Conservation (phyloP, 192 early-diverging fungal genomes). For the Coemansia sp. region DNA sequence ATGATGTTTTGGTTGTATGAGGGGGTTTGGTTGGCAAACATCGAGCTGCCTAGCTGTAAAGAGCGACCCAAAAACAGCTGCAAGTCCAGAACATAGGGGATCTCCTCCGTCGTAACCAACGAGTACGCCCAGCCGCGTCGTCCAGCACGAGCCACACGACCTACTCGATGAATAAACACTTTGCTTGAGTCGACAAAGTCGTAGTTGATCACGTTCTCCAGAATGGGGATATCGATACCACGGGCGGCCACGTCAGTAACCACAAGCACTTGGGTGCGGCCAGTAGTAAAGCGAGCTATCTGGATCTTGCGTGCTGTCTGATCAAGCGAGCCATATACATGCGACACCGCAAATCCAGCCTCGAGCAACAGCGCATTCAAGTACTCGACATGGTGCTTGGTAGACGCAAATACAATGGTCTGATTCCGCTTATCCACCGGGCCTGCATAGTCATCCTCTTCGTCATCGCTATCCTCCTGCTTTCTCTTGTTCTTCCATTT, state of each 20-base stretch:
- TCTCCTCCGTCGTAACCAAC: constrained; percentile 80
- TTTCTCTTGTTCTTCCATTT: constrained; percentile 25
- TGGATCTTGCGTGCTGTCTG: constrained; percentile 87
- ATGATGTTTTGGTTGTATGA: constrained; percentile 80
- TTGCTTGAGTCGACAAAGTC: constrained; percentile 92
- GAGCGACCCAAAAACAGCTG: constrained; percentile 87
- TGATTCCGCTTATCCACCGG: constrained; percentile 45
- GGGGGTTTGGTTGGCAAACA: constrained; percentile 28
- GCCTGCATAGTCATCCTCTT: not conserved
- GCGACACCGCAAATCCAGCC: constrained; percentile 75
- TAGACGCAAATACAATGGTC: constrained; percentile 92
- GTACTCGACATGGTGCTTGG: constrained; percentile 99
- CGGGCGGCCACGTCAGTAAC: constrained; percentile 99
- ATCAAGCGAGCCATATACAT: constrained; percentile 93
- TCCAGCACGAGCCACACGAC: constrained; percentile 94
- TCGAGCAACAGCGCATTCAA: constrained; percentile 67
- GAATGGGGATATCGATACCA: constrained; percentile 97
- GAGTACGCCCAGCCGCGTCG: constrained; percentile 90
- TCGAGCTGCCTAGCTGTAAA: constrained; percentile 55
- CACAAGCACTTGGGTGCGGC: constrained; percentile 74
- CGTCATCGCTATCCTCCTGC: constrained; percentile 15
- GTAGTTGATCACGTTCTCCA: constrained; percentile 97
- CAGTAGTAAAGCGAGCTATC: constrained; percentile 79
- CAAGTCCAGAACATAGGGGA: constrained; percentile 90
- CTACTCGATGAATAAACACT: constrained; percentile 96